These are phyloP conservation scores for Viola pubescens DNA, from an alignment of 441 rosid genomes.

Conservation along the genomic window DNA sequence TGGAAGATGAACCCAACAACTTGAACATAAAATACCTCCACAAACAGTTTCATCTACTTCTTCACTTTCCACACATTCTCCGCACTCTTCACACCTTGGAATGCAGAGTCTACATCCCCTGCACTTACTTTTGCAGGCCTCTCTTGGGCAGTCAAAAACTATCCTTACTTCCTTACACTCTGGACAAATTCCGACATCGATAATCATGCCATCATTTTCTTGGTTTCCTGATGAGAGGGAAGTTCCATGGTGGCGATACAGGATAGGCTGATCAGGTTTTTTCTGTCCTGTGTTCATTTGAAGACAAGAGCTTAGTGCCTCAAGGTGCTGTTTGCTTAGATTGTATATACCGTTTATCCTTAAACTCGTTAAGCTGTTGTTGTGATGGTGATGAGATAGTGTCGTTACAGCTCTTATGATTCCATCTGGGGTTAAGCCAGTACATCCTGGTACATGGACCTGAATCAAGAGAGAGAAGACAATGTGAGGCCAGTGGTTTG, in stretches of 20 bases:
- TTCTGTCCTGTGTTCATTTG: constrained; percentile 19
- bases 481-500: neutral
- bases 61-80: constrained; percentile 34
- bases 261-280: constrained; percentile 16
- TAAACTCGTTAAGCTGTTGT: constrained; percentile 39
- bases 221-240: neutral
- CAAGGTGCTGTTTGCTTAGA: constrained; percentile 46
- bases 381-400: constrained; percentile 28
- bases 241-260: constrained; percentile 31
- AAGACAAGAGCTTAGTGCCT: constrained; percentile 44
- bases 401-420: constrained; percentile 43
- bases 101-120: constrained; percentile 56
- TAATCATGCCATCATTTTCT: constrained; percentile 38
- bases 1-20: constrained; percentile 69
- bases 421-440: constrained; percentile 63
- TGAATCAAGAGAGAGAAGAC: constrained; percentile 17
- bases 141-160: constrained; percentile 78
- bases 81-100: constrained; percentile 64
- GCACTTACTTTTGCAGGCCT: constrained; percentile 46
- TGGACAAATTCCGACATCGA: constrained; percentile 80
- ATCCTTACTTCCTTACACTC: constrained; percentile 54
- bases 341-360: constrained; percentile 57
- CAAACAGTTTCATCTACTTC: constrained; percentile 55
- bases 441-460: constrained; percentile 59
- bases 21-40: constrained; percentile 40